Conservation (phyloP, 2,329 filamentous ascomycete species). For the Thielaviopsis euricoi region DNA sequence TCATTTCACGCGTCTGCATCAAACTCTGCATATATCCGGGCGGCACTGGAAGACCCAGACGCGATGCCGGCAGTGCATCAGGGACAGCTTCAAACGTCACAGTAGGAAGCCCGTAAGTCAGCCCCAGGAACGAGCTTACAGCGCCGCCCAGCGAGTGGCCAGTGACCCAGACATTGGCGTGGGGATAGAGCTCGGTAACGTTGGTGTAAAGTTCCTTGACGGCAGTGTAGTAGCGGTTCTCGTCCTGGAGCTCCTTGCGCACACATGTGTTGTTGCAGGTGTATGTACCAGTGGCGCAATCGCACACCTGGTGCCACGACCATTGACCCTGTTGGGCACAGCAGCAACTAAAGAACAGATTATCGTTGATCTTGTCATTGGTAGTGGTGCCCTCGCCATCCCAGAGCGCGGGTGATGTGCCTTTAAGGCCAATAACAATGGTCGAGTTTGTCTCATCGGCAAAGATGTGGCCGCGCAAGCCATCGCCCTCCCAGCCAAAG, state of each 20-base stretch:
- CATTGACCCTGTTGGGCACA: constrained; percentile 86
- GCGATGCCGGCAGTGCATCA: constrained; percentile 70
- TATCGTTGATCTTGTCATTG: constrained; percentile 96
- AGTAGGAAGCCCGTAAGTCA: constrained; percentile 82
- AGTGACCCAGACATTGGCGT: constrained; percentile 71
- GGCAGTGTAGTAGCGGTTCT: constrained; percentile 84
- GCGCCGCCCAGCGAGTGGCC: constrained; percentile 89
- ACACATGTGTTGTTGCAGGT: constrained; percentile 89
- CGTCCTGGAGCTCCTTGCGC: constrained; percentile 52
- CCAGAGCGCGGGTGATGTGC: constrained; percentile 77
- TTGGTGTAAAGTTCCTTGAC: constrained; percentile 83
- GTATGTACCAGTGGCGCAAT: constrained; percentile 76
- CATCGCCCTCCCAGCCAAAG: constrained; percentile 86
- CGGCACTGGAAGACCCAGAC: constrained; percentile 72
- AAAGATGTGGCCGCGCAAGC: constrained; percentile 82
- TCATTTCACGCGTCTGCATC: constrained; percentile 55
- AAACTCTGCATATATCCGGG: constrained; percentile 57
- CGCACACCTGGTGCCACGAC: constrained; percentile 82
- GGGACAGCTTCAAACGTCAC: constrained; percentile 88
- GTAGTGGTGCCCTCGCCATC: constrained; percentile 95
- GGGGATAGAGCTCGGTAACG: constrained; percentile 73
- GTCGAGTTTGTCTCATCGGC: constrained; percentile 74
- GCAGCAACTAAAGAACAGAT: constrained; percentile 95
- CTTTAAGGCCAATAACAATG: constrained; percentile 82
- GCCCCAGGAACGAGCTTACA: constrained; percentile 69